These are phyloP conservation scores for Exophiala alcalophila DNA, from an alignment of 2,329 filamentous ascomycete species.

Conservation along the genomic window DNA sequence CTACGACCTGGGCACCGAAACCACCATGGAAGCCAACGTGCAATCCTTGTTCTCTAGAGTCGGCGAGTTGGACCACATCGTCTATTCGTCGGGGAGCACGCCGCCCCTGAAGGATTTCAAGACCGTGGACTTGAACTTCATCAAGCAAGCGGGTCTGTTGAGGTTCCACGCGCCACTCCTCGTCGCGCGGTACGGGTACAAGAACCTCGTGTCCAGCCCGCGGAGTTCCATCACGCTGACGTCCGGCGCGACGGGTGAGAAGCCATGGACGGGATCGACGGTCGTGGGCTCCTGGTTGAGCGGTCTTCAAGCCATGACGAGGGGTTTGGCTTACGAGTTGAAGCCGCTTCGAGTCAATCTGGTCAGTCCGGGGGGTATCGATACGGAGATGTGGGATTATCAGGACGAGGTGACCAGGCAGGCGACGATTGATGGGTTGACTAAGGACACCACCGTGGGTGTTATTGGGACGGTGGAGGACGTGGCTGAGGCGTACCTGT, in stretches of 20 bases:
- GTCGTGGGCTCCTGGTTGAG: constrained; percentile 47
- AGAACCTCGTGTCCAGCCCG: constrained; percentile 42
- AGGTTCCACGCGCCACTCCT: constrained; percentile 52
- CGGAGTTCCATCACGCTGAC: constrained; percentile 55
- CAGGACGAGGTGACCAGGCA: constrained; percentile 27
- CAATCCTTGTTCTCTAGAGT: constrained; percentile 1
- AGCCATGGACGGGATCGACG: constrained; percentile 51
- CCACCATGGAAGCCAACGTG: constrained; percentile 8
- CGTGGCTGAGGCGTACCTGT: constrained; percentile 47
- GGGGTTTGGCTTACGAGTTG: constrained; percentile 59
- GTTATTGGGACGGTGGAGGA: constrained; percentile 41
- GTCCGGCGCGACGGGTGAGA: constrained; percentile 50
- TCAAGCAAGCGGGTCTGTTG: constrained; percentile 46
- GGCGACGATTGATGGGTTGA: constrained; percentile 7
- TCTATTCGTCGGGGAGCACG: constrained; percentile 54
- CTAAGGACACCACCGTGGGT: constrained; percentile 25
- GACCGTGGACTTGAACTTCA: constrained; percentile 40
- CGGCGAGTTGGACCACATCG: constrained; percentile 52
- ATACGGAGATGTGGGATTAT: constrained; percentile 45
- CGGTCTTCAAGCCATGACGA: constrained; percentile 52
- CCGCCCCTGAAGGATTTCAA: constrained; percentile 40
- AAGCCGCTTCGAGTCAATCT: constrained; percentile 62
- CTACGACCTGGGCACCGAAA: constrained; percentile 42
- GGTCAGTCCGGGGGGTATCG: constrained; percentile 54
- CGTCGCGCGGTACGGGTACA: constrained; percentile 45